Percentiles rank a stretch among this genome's conserved stretches.
These are phyloP conservation scores for Eucalyptus erythrocorys DNA, from an alignment of 345 rosid genomes.

Conservation along the genomic window DNA sequence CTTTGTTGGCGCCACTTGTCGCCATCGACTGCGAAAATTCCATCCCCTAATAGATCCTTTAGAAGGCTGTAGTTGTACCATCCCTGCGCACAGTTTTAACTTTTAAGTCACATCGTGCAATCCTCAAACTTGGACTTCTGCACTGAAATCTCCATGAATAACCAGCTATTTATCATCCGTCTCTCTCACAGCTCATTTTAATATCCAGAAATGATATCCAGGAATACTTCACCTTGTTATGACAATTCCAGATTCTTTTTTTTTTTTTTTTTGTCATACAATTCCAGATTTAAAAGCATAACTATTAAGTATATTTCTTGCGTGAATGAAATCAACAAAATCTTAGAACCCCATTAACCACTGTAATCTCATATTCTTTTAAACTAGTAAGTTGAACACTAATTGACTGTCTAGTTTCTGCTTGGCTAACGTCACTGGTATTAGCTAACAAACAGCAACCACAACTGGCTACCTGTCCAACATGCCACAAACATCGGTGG, in stretches of 20 bases:
- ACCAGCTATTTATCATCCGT: background rate
- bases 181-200: background rate
- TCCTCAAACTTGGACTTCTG: background rate
- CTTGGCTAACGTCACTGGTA: background rate
- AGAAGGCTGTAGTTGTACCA: conserved; percentile 17
- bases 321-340: background rate
- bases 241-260: background rate
- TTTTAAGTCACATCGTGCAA: background rate
- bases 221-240: background rate
- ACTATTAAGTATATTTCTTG: background rate
- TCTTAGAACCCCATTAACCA: background rate
- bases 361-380: background rate
- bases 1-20: conserved; percentile 47
- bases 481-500: background rate
- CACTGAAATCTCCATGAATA: background rate
- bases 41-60: conserved; percentile 34
- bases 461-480: background rate
- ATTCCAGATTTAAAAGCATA: background rate
- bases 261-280: background rate
- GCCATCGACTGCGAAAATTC: conserved; percentile 40
- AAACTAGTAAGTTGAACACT: background rate
- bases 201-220: background rate
- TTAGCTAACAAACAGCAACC: background rate
- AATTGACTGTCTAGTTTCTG: background rate
- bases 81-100: conserved; percentile 10